Evolutionary conservation across 2,329 filamentous ascomycete species (phyloP), one percentile per base, ranked within the genome.

Genomic region (Talaromyces sp.): DNA sequence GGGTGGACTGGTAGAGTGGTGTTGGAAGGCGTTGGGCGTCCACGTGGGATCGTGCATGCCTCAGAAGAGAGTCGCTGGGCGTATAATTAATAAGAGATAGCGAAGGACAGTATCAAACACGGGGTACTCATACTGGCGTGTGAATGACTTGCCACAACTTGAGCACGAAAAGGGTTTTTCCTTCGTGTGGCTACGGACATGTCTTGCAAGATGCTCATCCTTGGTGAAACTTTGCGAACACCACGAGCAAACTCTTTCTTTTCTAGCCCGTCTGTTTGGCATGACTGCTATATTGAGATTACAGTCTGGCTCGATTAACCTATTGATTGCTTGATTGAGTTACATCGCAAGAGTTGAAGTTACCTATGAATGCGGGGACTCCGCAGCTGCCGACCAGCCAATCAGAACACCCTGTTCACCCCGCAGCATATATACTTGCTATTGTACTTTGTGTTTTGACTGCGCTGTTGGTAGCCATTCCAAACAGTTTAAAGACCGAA

Each of bases 111-210:
- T 16, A 36, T 5, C 4, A 36, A 3, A 40, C 3, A 40, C n/a
- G 36, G 23, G 36, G 36, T n/a, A n/a, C 16, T 8, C 52, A 16
- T 50, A 60, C 58, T 60, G 58, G 27, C 58, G 27, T 18, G 58
- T 50, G 33, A 60, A 60, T 6, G 58, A 56, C 30, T 60, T 60
- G 28, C 34, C 31, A 50, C 58, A 60, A 5, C 36, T 47, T 40
- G 58, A 9, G 40, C 58, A 60, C 8, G 58, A 56, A 40, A 60
- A 60, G 2, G 58, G 58, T 16, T 42, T 44, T 27, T 60, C 58
- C 34, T 60, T 60, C 5, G 58, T 60, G 40, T 60, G 58, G 51
- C 51, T 60, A 36, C 58, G 52, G 28, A 60, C 34, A 28, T 60
- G 58, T 14, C 58, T 44, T 23, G 52, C 58, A 14, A 60, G 58